Base-by-base conservation (phyloP, 371 early-diverging fungal genomes). In the Circinella umbellata region DNA sequence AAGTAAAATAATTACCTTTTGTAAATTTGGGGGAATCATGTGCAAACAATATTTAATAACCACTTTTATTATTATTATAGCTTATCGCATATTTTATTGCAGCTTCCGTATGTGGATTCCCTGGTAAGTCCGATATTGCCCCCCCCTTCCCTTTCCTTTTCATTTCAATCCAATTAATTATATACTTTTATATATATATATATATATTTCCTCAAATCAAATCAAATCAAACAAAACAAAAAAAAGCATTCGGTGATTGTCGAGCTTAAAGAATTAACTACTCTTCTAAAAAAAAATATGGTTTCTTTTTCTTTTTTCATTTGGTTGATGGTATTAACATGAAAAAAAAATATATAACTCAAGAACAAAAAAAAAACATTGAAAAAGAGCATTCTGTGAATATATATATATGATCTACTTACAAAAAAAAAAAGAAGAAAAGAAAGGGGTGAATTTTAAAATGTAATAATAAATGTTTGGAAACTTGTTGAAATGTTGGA, bases 41-140 rank as follows among this genome's bases (percentile, higher is more conserved):
- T 27, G 20, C 27, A 27, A 27, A 27, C 27, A 27, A 27, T 27
- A 27, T n/a, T 42, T 63, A 39, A 27, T 51, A n/a, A n/a, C 15
- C 2, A 51, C 6, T 4, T 13, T 51, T 4, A 4, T 15, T 14
- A 5, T n/a, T 13, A 13, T 5, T 51, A 20, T 82, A 91, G 90
- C 75, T 92, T 61, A 78, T 91, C 63, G 73, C 85, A 18, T 92
- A 93, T 68, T 83, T 90, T 72, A 76, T 92, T 70, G 86, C 90
- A 61, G 82, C 86, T 27, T 83, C 88, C 13, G 88, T 86, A 18
- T 95, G 95, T 75, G 95, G 95, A 42, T 93, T 95, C 77, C 93
- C 93, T 53, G 76, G 85, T 85, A 79, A 71, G 70, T 74, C 18
- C 37, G 15, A 36, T 15, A 35, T 42, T 47, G 15, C 1, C 47